phyloP scores from a whole-genome alignment of 1,284 basidiomycete genomes.

The Cryptococcus sp. region DNA sequence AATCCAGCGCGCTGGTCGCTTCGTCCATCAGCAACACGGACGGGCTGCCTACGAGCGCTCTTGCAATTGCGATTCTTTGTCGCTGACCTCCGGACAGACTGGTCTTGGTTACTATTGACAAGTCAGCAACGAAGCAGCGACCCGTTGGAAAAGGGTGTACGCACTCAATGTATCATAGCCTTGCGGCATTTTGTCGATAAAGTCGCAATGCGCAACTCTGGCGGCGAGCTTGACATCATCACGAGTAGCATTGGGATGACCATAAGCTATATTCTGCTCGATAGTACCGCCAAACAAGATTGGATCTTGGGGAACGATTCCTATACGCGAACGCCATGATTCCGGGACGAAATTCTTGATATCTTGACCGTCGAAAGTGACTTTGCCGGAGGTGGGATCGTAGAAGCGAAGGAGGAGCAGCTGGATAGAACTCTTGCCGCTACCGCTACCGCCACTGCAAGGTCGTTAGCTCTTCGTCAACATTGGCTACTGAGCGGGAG shows the following conservation, averaged over 20 bases:
- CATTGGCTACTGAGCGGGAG: not conserved
- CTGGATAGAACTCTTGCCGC: slow-evolving; percentile 90
- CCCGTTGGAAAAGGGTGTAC: not conserved
- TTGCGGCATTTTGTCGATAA: slow-evolving; percentile 47
- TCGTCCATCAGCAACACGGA: slow-evolving; percentile 55
- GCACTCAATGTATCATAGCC: slow-evolving; percentile 64
- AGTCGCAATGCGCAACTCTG: slow-evolving; percentile 49
- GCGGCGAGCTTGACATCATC: slow-evolving; percentile 46
- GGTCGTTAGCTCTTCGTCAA: slow-evolving; percentile 6
- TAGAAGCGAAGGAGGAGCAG: slow-evolving; percentile 88
- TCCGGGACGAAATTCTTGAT: slow-evolving; percentile 70
- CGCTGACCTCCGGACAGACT: slow-evolving; percentile 55
- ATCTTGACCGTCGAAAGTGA: slow-evolving; percentile 72
- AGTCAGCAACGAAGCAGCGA: not conserved
- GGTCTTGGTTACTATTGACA: slow-evolving; percentile 43
- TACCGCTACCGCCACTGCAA: slow-evolving; percentile 77
- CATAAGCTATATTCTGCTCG: slow-evolving; percentile 69
- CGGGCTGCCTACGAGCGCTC: slow-evolving; percentile 56
- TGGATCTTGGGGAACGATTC: slow-evolving; percentile 59
- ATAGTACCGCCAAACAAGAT: slow-evolving; percentile 81
- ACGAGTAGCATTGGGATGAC: slow-evolving; percentile 41
- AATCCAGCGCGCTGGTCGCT: slow-evolving; percentile 49
- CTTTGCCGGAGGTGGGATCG: slow-evolving; percentile 77
- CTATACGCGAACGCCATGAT: slow-evolving; percentile 87
- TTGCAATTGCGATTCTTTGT: slow-evolving; percentile 58